Evolutionary conservation across 495 filamentous ascomycete genomes (phyloP).

Genomic region (Aspergillus panamensis): DNA sequence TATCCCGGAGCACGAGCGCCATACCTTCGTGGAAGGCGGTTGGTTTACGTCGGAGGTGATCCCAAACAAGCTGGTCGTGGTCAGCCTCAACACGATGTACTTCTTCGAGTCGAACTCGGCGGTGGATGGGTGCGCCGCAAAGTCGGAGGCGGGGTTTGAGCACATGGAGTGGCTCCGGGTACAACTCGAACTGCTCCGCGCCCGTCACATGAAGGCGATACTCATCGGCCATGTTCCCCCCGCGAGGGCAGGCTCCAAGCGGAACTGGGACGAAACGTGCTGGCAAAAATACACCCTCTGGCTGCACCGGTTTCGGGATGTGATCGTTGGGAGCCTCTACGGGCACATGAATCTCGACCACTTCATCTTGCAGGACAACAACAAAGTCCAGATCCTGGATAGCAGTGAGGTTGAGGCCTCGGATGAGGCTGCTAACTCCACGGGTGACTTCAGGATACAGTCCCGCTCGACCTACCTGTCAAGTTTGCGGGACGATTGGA

Average conservation of each 20-base stretch:
- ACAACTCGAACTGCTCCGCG: slow-evolving; percentile 77
- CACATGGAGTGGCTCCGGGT: slow-evolving; percentile 97
- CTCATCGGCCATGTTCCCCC: slow-evolving; percentile 93
- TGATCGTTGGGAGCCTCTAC: slow-evolving; percentile 73
- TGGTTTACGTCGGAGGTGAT: slow-evolving; percentile 95
- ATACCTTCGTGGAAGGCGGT: slow-evolving; percentile 86
- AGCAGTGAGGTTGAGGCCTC: slow-evolving; percentile 8
- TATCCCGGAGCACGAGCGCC: slow-evolving; percentile 89
- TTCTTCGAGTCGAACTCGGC: slow-evolving; percentile 91
- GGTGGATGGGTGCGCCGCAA: slow-evolving; percentile 78
- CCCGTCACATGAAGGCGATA: slow-evolving; percentile 89
- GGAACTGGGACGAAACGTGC: slow-evolving; percentile 87
- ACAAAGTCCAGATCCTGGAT: slow-evolving; percentile 59
- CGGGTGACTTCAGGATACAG: slow-evolving; percentile 48
- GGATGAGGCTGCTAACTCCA: slow-evolving; percentile 21
- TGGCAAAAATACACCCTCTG: slow-evolving; percentile 98
- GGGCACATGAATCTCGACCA: slow-evolving; percentile 99
- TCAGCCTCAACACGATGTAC: slow-evolving; percentile 96
- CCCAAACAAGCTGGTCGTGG: slow-evolving; percentile 77
- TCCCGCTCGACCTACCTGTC: slow-evolving; percentile 74
- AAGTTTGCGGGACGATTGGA: slow-evolving; percentile 74
- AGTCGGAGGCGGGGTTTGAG: slow-evolving; percentile 80
- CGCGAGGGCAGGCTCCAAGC: slow-evolving; percentile 76
- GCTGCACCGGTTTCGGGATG: slow-evolving; percentile 84
- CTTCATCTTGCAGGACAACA: slow-evolving; percentile 86